phyloP scores from a whole-genome alignment of 2,329 filamentous ascomycete genomes.

The Dothideomycetes sp. region DNA sequence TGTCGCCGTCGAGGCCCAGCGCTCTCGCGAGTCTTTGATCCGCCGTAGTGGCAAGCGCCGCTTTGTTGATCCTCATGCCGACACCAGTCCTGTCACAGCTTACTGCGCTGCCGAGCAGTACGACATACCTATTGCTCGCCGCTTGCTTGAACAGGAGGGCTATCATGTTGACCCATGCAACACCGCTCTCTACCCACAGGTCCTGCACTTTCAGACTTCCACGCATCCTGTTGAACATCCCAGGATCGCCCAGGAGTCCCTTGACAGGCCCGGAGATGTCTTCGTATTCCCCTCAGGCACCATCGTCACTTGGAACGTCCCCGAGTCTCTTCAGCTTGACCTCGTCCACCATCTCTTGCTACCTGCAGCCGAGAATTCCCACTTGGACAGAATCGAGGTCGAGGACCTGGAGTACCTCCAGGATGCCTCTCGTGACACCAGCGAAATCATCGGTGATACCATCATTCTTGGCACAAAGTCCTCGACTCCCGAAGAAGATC shows the following conservation, averaged over 20 bases:
- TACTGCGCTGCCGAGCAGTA: conserved; percentile 62
- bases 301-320: conserved; percentile 83
- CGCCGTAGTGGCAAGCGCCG: conserved; percentile 36
- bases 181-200: conserved; percentile 55
- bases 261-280: conserved; percentile 56
- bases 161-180: conserved; percentile 54
- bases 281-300: conserved; percentile 95
- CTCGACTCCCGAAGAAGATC: conserved; percentile 13
- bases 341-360: conserved; percentile 64
- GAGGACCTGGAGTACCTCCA: conserved; percentile 84
- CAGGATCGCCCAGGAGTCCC: conserved; percentile 34
- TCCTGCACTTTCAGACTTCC: conserved; percentile 49
- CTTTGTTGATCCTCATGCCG: conserved; percentile 38
- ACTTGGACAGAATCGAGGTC: conserved; percentile 64
- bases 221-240: conserved; percentile 31
- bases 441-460: conserved; percentile 74
- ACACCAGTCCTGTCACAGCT: conserved; percentile 48
- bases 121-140: conserved; percentile 48
- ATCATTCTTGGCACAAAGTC: conserved; percentile 75
- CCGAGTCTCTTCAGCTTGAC: conserved; percentile 60
- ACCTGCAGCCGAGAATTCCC: conserved; percentile 65
- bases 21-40: conserved; percentile 45
- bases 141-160: conserved; percentile 48
- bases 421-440: conserved; percentile 63
- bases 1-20: conserved; percentile 78